Evolutionary conservation across 768 basidiomycete species (phyloP).

Genomic region (Boletus pseudopeckii): DNA sequence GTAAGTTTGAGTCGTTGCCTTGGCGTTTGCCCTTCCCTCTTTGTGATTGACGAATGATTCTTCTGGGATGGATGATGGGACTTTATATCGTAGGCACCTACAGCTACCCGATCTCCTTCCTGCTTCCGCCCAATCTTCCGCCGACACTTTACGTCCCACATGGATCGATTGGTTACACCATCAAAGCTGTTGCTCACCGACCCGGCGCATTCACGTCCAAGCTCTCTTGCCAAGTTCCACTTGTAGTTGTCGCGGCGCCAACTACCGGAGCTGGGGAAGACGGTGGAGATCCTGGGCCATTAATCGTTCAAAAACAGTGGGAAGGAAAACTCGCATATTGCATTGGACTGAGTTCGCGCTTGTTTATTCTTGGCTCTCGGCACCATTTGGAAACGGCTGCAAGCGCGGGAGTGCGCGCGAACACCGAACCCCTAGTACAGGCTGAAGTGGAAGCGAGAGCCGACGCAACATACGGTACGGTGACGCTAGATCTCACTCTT

Average conservation of each 20-base stretch:
- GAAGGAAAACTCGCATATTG: constrained; percentile 84
- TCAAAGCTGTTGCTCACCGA: constrained; percentile 81
- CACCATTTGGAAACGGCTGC: constrained; percentile 1
- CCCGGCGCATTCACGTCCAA: constrained; percentile 84
- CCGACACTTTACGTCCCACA: constrained; percentile 73
- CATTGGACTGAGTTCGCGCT: constrained; percentile 71
- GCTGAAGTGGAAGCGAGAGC: constrained; percentile 5
- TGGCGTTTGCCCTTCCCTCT: neutral
- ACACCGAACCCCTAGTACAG: neutral
- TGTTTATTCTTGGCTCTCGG: constrained; percentile 71
- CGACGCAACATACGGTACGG: constrained; percentile 42
- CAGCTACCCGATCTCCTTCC: constrained; percentile 92
- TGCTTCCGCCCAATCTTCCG: constrained; percentile 76
- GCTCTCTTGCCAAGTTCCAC: constrained; percentile 64
- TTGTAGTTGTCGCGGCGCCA: constrained; percentile 73
- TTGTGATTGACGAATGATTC: neutral
- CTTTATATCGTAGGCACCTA: constrained; percentile 65
- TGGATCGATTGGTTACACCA: constrained; percentile 73
- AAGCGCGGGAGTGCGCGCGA: neutral
- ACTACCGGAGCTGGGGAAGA: constrained; percentile 76
- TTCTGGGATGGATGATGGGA: neutral
- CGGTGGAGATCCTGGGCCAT: constrained; percentile 60
- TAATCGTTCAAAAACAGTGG: constrained; percentile 88
- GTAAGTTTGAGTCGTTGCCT: constrained; percentile 37
- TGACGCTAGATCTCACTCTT: constrained; percentile 76